Evolutionary conservation across 805 yeast genomes (phyloP).

Genomic region (Candida bentonensis): DNA sequence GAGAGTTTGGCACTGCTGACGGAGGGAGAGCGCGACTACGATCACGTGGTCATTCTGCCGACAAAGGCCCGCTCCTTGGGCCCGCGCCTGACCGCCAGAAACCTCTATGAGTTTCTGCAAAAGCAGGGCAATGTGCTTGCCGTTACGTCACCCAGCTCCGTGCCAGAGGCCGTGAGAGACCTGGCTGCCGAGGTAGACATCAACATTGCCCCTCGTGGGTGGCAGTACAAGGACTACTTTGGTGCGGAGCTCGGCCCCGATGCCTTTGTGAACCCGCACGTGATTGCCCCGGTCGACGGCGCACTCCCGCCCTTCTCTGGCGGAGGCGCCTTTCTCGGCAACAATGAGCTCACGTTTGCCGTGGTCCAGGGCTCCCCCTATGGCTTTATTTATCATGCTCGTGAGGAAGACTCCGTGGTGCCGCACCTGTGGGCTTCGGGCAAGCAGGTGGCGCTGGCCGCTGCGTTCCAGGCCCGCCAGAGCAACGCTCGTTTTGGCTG

Average conservation of each 20-base stretch:
- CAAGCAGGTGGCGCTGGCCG: slow-evolving; percentile 60
- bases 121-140: slow-evolving; percentile 67
- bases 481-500: slow-evolving; percentile 68
- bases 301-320: slow-evolving; percentile 30
- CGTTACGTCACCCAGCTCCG: slow-evolving; percentile 36
- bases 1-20: slow-evolving; percentile 23
- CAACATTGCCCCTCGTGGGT: slow-evolving; percentile 65
- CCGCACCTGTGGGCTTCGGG: slow-evolving; percentile 58
- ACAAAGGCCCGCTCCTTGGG: slow-evolving; percentile 30
- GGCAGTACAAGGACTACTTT: slow-evolving; percentile 54
- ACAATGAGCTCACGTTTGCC: slow-evolving; percentile 59
- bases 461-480: slow-evolving; percentile 57
- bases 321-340: slow-evolving; percentile 55
- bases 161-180: slow-evolving; percentile 48
- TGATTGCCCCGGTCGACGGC: slow-evolving; percentile 7
- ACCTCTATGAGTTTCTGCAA: slow-evolving; percentile 44
- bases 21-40: slow-evolving; percentile 33
- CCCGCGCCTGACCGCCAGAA: slow-evolving; percentile 28
- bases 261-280: slow-evolving; percentile 5
- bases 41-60: slow-evolving; percentile 49
- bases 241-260: slow-evolving; percentile 12
- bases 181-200: slow-evolving; percentile 74
- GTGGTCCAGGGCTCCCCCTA: slow-evolving; percentile 51
- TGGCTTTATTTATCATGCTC: slow-evolving; percentile 39
- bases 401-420: slow-evolving; percentile 31